Conservation (phyloP, 306 rosid species). For the Prunus padus region DNA sequence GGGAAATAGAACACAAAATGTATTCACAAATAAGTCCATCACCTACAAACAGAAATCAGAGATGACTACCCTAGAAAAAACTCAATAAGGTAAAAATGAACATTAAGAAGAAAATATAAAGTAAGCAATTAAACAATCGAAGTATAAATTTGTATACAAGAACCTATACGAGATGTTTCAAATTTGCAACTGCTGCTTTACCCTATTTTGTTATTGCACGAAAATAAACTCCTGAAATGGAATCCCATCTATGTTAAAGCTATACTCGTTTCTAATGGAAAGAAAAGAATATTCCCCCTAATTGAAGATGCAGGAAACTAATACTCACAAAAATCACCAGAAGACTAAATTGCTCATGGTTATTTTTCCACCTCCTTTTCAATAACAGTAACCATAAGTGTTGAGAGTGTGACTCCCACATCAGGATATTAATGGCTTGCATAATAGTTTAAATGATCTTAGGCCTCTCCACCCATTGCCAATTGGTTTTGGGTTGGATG, state of each 20-base stretch:
- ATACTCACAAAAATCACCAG: neutral
- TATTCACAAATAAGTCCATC: neutral
- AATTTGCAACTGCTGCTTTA: neutral
- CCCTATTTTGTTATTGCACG: neutral
- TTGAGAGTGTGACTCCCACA: no score
- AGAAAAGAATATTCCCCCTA: neutral
- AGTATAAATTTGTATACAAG: neutral
- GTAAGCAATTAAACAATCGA: neutral
- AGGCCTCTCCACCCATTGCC: no score
- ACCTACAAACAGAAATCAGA: conserved; percentile 19
- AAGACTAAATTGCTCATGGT: neutral
- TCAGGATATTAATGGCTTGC: no score
- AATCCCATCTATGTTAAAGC: neutral
- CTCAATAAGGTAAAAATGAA: neutral
- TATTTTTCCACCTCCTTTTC: neutral
- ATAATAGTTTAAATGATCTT: no score
- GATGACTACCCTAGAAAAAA: neutral
- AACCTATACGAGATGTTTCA: neutral
- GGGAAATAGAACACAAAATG: conserved; percentile 18
- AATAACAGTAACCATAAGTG: neutral
- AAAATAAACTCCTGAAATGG: neutral
- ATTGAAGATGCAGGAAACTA: neutral
- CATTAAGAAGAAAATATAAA: neutral
- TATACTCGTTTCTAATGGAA: neutral
- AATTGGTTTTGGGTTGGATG: no score